Conservation (phyloP, 148 eudicot species). For the Euryodendron excelsum region DNA sequence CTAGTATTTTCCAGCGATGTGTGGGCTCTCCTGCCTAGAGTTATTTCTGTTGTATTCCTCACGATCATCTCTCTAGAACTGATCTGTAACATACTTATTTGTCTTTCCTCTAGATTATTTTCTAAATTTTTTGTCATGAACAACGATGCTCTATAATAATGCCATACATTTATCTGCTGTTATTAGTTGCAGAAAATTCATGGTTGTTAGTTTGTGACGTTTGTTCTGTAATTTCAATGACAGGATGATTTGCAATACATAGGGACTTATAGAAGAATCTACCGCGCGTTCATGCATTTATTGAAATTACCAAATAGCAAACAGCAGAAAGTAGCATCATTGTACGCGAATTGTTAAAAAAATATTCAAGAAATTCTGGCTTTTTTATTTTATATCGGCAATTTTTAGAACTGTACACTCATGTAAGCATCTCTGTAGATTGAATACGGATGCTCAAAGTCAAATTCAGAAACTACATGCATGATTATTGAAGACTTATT, state of each 20-base stretch:
- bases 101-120: not conserved
- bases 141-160: not conserved
- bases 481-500: not conserved
- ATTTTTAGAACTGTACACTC: conserved; percentile 1
- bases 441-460: not conserved
- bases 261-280: too few species aligned
- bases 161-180: not conserved
- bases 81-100: too few species aligned
- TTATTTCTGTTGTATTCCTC: not conserved
- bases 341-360: not conserved
- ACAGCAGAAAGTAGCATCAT: too few species aligned
- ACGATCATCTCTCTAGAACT: not conserved
- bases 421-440: not conserved
- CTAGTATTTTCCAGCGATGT: conserved; percentile 33
- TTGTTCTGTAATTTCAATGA: not conserved
- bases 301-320: too few species aligned
- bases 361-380: not conserved
- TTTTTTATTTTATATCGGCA: not conserved
- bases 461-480: not conserved
- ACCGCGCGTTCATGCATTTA: too few species aligned
- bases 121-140: not conserved
- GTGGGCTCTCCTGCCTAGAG: conserved; percentile 13
- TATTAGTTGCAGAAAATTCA: not conserved
- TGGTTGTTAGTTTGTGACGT: not conserved
- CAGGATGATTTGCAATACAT: not conserved